Evolutionary conservation across 495 filamentous ascomycete genomes (phyloP).

Genomic region (Daldinia concentrica): DNA sequence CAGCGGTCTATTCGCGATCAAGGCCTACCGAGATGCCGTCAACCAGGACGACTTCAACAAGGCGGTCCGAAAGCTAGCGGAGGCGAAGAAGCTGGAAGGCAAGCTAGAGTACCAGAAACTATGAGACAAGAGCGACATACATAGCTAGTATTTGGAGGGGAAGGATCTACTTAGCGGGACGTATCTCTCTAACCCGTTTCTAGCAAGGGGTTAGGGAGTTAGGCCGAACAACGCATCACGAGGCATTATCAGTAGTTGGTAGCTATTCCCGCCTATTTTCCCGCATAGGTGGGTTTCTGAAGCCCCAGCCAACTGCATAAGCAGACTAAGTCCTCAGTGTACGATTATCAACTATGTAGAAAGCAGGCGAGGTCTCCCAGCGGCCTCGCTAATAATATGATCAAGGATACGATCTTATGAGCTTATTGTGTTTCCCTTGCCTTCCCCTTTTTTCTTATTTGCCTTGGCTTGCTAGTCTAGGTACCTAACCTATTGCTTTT

Average conservation of each 20-base stretch:
- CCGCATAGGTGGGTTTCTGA: not conserved
- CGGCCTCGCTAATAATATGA: constrained; percentile 22
- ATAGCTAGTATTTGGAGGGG: not conserved
- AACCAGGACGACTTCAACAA: constrained; percentile 99
- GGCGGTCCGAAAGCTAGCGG: constrained; percentile 94
- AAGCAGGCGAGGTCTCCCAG: constrained; percentile 1
- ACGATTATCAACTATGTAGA: constrained; percentile 25
- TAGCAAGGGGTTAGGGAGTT: not conserved
- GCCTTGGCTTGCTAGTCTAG: not conserved
- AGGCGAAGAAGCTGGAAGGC: constrained; percentile 98
- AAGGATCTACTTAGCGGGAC: not conserved
- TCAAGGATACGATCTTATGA: constrained; percentile 6
- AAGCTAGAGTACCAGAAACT: constrained; percentile 98
- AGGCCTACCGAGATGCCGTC: constrained; percentile 93
- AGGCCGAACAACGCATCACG: constrained; percentile 14
- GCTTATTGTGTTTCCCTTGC: not conserved
- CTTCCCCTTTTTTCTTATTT: not conserved
- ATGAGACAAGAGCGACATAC: constrained; percentile 56
- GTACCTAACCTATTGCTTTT: not conserved
- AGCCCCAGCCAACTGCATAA: not conserved
- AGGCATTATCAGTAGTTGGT: constrained; percentile 1
- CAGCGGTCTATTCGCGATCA: constrained; percentile 95
- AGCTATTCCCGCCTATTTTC: not conserved
- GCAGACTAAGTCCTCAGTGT: constrained; percentile 20
- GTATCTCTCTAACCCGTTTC: not conserved